phyloP scores from a whole-genome alignment of 2,329 filamentous ascomycete species.

The Apiospora rasikravindrae region DNA sequence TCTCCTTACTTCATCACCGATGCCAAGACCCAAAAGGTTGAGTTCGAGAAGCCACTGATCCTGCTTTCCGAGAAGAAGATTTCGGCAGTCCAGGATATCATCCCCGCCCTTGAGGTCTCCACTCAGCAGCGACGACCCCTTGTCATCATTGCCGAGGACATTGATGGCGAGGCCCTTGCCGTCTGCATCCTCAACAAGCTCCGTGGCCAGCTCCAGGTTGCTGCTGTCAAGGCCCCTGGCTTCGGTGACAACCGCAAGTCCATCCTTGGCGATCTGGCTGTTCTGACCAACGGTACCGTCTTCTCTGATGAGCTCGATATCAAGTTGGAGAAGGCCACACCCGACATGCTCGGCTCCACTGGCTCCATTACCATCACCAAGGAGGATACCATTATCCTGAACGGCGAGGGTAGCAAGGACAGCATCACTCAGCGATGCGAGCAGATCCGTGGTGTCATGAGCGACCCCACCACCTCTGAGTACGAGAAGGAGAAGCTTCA shows the following conservation, averaged over 20 bases:
- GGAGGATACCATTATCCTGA: slow-evolving; percentile 98
- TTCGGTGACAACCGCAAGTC: slow-evolving; percentile 99
- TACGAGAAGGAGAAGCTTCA: slow-evolving; percentile 99
- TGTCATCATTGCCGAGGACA: slow-evolving; percentile 98
- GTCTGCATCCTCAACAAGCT: slow-evolving; percentile 99
- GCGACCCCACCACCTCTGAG: slow-evolving; percentile 90
- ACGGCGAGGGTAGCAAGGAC: slow-evolving; percentile 96
- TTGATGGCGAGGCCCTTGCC: slow-evolving; percentile 96
- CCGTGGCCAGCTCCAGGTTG: slow-evolving; percentile 97
- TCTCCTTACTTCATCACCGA: slow-evolving; percentile 99
- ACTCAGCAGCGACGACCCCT: slow-evolving; percentile 94
- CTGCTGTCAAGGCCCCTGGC: slow-evolving; percentile 97
- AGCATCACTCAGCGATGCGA: slow-evolving; percentile 93
- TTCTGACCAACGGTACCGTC: slow-evolving; percentile 95
- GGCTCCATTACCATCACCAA: slow-evolving; percentile 99
- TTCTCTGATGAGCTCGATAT: slow-evolving; percentile 98
- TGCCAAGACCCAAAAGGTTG: slow-evolving; percentile 96
- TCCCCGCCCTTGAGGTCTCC: slow-evolving; percentile 95
- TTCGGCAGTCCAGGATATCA: slow-evolving; percentile 97
- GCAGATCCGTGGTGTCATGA: slow-evolving; percentile 97
- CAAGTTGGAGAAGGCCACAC: slow-evolving; percentile 97
- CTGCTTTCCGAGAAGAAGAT: slow-evolving; percentile 99
- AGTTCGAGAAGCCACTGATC: slow-evolving; percentile 99
- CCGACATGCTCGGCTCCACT: slow-evolving; percentile 94
- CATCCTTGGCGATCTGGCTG: slow-evolving; percentile 93